Percentiles rank a stretch among this genome's conserved stretches.
Conservation (phyloP, 2,329 filamentous ascomycete species). For the Lecanicillium sp. region DNA sequence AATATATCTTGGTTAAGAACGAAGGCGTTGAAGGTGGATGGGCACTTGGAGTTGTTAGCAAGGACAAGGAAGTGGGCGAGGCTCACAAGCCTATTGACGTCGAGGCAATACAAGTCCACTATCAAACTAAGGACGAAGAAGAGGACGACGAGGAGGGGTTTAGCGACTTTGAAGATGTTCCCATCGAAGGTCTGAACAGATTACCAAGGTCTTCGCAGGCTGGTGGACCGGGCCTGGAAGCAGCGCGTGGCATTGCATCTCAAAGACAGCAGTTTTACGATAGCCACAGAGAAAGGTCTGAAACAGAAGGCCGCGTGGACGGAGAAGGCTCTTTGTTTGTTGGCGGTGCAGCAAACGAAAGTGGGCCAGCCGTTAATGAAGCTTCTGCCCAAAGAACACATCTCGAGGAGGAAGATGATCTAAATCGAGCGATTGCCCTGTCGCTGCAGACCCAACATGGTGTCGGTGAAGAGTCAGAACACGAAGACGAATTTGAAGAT, state of each 20-base stretch:
- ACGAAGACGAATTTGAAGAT: slow-evolving; percentile 41
- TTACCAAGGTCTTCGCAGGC: slow-evolving; percentile 51
- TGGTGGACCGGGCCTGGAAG: slow-evolving; percentile 15
- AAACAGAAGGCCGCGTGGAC: slow-evolving; percentile 16
- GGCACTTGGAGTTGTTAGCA: slow-evolving; percentile 88
- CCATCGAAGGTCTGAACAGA: slow-evolving; percentile 81
- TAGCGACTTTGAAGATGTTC: slow-evolving; percentile 85
- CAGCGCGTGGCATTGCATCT: slow-evolving; percentile 16
- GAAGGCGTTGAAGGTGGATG: slow-evolving; percentile 91
- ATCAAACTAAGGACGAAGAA: slow-evolving; percentile 49
- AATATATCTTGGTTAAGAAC: slow-evolving; percentile 95
- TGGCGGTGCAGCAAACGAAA: slow-evolving; percentile 19
- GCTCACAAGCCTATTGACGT: slow-evolving; percentile 88
- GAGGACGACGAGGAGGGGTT: slow-evolving; percentile 57
- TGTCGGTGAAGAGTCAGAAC: slow-evolving; percentile 22
- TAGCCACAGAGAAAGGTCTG: slow-evolving; percentile 5
- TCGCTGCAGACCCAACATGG: slow-evolving; percentile 63
- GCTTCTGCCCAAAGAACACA: slow-evolving; percentile 23
- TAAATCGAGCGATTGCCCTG: slow-evolving; percentile 75
- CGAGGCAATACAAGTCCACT: slow-evolving; percentile 55
- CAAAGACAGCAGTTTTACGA: slow-evolving; percentile 21
- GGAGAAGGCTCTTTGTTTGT: slow-evolving; percentile 43
- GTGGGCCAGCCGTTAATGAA: slow-evolving; percentile 7
- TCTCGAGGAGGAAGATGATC: slow-evolving; percentile 47
- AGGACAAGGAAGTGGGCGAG: slow-evolving; percentile 69